phyloP scores from a whole-genome alignment of 805 yeast genomes.

The Pichia exigua region DNA sequence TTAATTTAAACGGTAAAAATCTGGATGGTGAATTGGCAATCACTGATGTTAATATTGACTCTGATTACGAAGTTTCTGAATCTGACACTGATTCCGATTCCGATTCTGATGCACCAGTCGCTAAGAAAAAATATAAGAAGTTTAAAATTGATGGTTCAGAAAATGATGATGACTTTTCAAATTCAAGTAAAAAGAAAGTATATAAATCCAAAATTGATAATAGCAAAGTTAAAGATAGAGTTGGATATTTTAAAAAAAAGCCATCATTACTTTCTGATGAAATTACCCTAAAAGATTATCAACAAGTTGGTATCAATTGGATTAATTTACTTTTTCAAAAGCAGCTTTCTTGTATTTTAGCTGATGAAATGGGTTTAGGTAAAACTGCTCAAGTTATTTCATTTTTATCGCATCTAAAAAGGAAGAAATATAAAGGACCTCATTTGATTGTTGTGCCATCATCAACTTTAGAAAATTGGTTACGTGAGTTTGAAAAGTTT shows the following conservation, averaged over 20 bases:
- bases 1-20: constrained; percentile 50
- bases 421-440: constrained; percentile 55
- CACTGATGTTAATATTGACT: constrained; percentile 36
- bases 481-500: constrained; percentile 85
- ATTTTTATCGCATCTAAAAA: constrained; percentile 78
- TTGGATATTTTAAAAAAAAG: constrained; percentile 52
- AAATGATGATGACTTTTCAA: constrained; percentile 24
- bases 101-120: constrained; percentile 30
- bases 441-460: constrained; percentile 94
- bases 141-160: constrained; percentile 35
- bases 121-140: constrained; percentile 21
- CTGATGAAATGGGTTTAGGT: constrained; percentile 98
- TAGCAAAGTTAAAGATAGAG: constrained; percentile 11
- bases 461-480: constrained; percentile 95
- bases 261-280: constrained; percentile 62
- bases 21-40: constrained; percentile 55
- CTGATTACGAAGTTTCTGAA: not conserved
- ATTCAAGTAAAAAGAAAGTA: constrained; percentile 12
- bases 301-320: constrained; percentile 98
- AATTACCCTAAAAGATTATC: constrained; percentile 74
- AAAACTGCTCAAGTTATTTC: constrained; percentile 95
- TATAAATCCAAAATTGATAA: constrained; percentile 26
- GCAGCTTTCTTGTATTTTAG: constrained; percentile 82
- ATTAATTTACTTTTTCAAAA: constrained; percentile 68
- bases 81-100: constrained; percentile 13